Evolutionary conservation across 1,284 basidiomycete species (phyloP), one percentile per base, ranked within the genome.

Genomic region (Heterobasidion parviporum): DNA sequence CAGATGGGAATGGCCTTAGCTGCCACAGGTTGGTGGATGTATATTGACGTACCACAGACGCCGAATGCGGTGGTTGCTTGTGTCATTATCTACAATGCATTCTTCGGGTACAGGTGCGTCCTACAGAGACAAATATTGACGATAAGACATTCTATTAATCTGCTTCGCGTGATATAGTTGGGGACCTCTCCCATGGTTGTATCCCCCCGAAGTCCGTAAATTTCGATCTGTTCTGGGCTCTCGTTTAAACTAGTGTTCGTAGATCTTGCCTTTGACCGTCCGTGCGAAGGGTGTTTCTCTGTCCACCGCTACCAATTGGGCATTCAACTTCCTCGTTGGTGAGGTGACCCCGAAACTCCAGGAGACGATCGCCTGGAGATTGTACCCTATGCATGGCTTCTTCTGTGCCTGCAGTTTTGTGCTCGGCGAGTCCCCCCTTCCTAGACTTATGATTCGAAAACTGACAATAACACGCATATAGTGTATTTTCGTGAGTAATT

Each of bases 351-450:
- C 95, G 1, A 79, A 87, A 50, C 75, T 98, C 52, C 94, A 98
- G 72, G 92, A 96, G 61, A 72, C 81, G 43, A 98, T 99, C 62
- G 81, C 82, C 36, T 99, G 96, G 95, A 80, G 91, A 53, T 72
- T 98, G 54, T 98, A 98, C 72, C 91, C 92, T 0, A 94, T 99
- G 90, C 94, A 97, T 64, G 94, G 91, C 10, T 94, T 94, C 73
- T 96, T 96, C 74, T 95, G 94, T 69, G 81, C 83, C 14, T 85
- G 87, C 66, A 93, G 92, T 62, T 94, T 97, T 66, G 76, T 94
- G 43, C 72, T 94, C 33, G 87, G 84, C 82, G 63, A 65, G 75
- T 71, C 34, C 46, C 18, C 18, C 26, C 46, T 16, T 20, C 12
- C 38, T 34, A 38, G 35, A 20, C 5, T 38, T 12, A 45, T 61